Conservation (phyloP, 495 filamentous ascomycete species). For the Xylaria acuta region DNA sequence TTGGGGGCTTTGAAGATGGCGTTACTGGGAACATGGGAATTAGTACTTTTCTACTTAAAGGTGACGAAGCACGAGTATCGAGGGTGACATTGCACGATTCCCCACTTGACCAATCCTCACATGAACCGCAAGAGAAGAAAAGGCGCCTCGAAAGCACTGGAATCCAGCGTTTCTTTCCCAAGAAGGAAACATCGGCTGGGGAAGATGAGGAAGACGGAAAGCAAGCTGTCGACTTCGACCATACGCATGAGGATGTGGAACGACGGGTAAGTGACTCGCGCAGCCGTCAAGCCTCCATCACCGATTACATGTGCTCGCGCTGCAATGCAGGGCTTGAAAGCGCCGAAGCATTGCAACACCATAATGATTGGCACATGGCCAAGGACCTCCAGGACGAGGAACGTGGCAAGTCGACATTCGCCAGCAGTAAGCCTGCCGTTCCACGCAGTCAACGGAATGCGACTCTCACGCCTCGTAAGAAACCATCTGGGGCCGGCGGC, state of each 20-base stretch:
- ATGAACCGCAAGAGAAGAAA: constrained; percentile 57
- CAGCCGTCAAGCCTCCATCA: constrained; percentile 48
- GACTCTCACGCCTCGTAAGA: constrained; percentile 40
- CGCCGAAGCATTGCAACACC: constrained; percentile 69
- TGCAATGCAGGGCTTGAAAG: constrained; percentile 66
- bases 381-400: constrained; percentile 77
- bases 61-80: constrained; percentile 68
- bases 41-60: constrained; percentile 79
- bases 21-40: constrained; percentile 84
- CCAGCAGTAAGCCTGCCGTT: constrained; percentile 40
- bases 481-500: constrained; percentile 35
- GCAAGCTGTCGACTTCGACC: constrained; percentile 37
- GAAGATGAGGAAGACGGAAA: constrained; percentile 35
- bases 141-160: constrained; percentile 57
- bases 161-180: constrained; percentile 67
- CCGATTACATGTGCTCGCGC: constrained; percentile 65
- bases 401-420: constrained; percentile 54
- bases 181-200: constrained; percentile 37
- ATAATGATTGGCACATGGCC: constrained; percentile 96
- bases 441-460: constrained; percentile 42
- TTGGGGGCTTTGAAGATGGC: constrained; percentile 90
- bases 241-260: constrained; percentile 28
- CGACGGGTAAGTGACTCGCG: constrained; percentile 30
- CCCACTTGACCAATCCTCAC: constrained; percentile 37
- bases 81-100: constrained; percentile 37